These are phyloP conservation scores for Thielaviopsis ethacetica DNA, from an alignment of 2,329 filamentous ascomycete genomes.

Conservation along the genomic window DNA sequence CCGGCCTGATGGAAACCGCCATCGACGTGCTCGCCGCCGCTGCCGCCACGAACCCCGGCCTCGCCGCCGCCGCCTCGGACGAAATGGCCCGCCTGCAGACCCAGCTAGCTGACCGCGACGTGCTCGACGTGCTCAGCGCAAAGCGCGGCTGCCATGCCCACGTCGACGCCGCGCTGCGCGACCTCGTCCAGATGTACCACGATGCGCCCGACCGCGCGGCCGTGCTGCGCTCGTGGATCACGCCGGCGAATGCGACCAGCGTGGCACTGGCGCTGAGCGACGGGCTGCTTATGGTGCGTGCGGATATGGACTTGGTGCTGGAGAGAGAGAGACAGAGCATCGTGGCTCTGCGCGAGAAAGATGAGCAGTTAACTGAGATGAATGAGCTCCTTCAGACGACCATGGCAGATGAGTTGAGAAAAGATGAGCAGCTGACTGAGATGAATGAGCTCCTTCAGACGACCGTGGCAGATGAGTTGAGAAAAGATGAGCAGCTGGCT, in stretches of 20 bases:
- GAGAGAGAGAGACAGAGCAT: neutral
- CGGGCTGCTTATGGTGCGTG: neutral
- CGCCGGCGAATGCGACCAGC: slow-evolving; percentile 6
- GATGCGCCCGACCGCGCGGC: neutral
- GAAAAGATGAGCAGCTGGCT: no score
- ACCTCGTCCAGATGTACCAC: slow-evolving; percentile 4
- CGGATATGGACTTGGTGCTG: neutral
- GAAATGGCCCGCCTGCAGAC: neutral
- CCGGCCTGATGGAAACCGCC: slow-evolving; percentile 9
- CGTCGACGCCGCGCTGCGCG: slow-evolving; percentile 3
- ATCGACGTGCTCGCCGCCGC: slow-evolving; percentile 9
- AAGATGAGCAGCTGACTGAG: no score
- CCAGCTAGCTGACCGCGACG: slow-evolving; percentile 8
- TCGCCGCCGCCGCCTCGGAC: neutral
- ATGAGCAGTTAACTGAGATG: neutral
- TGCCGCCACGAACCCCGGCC: slow-evolving; percentile 4
- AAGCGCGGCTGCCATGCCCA: slow-evolving; percentile 5
- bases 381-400: neutral
- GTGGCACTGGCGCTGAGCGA: neutral
- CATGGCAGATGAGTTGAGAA: no score
- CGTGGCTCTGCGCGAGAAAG: neutral
- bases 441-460: neutral
- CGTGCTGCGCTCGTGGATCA: slow-evolving; percentile 6
- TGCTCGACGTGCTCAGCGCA: slow-evolving; percentile 3
- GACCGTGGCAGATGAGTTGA: neutral